Conservation (phyloP, 805 yeast genomes). For the Candida ipomoeae region DNA sequence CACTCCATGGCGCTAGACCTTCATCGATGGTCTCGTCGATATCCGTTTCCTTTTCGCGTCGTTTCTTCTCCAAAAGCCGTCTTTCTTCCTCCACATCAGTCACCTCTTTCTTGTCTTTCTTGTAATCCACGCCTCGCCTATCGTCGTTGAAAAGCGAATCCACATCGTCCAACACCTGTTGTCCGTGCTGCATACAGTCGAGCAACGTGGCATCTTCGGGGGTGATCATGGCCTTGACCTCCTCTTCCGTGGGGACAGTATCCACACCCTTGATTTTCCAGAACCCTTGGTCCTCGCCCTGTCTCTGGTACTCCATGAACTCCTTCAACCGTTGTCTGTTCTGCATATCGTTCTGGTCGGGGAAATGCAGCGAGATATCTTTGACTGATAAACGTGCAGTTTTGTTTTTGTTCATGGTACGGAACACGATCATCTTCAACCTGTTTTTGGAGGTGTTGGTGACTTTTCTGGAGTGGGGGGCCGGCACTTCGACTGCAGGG, state of each 20-base stretch:
- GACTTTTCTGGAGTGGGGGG: conserved; percentile 95
- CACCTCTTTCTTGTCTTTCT: conserved; percentile 29
- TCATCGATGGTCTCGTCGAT: conserved; percentile 66
- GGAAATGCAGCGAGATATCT: conserved; percentile 88
- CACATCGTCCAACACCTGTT: conserved; percentile 78
- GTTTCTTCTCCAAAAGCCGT: conserved; percentile 23
- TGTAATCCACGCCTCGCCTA: conserved; percentile 23
- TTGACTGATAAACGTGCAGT: conserved; percentile 73
- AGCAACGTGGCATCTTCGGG: conserved; percentile 88
- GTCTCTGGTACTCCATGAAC: conserved; percentile 94
- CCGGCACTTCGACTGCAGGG: conserved; percentile 94
- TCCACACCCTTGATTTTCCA: conserved; percentile 76
- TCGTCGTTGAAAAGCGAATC: conserved; percentile 48
- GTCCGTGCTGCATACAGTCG: conserved; percentile 94
- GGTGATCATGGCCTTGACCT: conserved; percentile 72
- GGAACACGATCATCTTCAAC: conserved; percentile 86
- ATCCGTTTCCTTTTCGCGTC: conserved; percentile 25
- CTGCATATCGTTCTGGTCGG: conserved; percentile 97
- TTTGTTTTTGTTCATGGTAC: conserved; percentile 74
- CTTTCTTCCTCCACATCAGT: conserved; percentile 19
- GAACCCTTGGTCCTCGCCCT: conserved; percentile 89
- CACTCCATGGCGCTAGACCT: conserved; percentile 90
- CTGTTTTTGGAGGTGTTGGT: conserved; percentile 90
- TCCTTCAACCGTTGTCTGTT: conserved; percentile 92
- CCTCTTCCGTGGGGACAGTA: conserved; percentile 69